A percentile compares a stretch with the other conserved stretches of the same genome.
These are phyloP conservation scores for Rhynchospora tenuis DNA, from an alignment of 176 grass and related monocot genomes.

Conservation along the genomic window DNA sequence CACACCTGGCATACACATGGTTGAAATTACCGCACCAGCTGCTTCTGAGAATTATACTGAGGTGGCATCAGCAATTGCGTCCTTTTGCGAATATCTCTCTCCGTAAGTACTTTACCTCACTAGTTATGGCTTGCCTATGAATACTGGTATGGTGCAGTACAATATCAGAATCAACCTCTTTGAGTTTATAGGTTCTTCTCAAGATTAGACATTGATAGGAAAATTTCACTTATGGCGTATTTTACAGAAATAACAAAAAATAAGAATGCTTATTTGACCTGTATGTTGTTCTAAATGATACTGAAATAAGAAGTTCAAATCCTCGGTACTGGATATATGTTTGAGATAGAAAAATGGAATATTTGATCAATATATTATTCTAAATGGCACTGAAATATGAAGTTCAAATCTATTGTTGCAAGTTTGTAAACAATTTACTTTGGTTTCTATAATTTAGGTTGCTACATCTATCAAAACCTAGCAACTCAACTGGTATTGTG, in stretches of 20 bases:
- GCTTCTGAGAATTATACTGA: constrained; percentile 78
- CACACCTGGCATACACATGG: constrained; percentile 82
- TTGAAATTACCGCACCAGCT: constrained; percentile 87
- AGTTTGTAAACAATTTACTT: neutral
- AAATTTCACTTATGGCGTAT: neutral
- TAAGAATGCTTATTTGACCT: neutral
- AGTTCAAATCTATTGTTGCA: no score
- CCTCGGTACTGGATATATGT: no score
- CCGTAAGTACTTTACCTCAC: constrained; percentile 51
- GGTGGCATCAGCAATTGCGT: constrained; percentile 56
- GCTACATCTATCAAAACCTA: constrained; percentile 81
- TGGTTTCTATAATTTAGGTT: constrained; percentile 41
- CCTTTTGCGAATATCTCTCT: constrained; percentile 80
- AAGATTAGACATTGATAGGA: neutral
- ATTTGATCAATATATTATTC: no score
- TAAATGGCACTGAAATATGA: neutral
- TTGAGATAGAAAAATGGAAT: no score
- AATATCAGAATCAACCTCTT: neutral
- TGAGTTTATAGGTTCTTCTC: neutral
- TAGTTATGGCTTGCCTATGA: neutral
- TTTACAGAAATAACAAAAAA: neutral
- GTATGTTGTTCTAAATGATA: no score
- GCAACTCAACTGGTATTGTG: constrained; percentile 68
- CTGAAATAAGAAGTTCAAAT: neutral
- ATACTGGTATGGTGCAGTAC: neutral